Conservation (phyloP, 169 alveolate genomes). For the Plasmodium reichenowi region DNA sequence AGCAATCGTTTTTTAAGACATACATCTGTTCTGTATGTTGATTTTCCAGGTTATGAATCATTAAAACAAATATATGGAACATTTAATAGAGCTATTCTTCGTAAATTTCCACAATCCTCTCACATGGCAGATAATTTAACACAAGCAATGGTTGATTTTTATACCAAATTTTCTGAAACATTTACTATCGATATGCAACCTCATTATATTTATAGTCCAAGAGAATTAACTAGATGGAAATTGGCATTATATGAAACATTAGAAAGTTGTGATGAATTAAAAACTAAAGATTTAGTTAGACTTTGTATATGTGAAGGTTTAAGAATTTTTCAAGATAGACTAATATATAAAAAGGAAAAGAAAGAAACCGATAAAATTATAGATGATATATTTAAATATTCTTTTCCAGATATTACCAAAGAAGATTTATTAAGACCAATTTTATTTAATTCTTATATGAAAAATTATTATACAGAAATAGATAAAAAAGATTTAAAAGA, state of each 20-base stretch:
- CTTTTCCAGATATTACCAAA: conserved; percentile 62
- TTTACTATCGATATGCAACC: conserved; percentile 97
- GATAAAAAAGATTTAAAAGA: conserved; percentile 91
- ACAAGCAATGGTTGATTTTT: conserved; percentile 98
- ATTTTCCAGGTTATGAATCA: conserved; percentile 98
- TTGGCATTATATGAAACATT: conserved; percentile 92
- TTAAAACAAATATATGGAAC: conserved; percentile 97
- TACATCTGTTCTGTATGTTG: conserved; percentile 96
- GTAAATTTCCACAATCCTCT: conserved; percentile 86
- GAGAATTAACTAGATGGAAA: conserved; percentile 99
- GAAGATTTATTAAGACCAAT: conserved; percentile 90
- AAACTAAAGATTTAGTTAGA: conserved; percentile 88
- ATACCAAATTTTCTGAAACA: conserved; percentile 91
- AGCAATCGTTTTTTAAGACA: conserved; percentile 96
- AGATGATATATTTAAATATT: conserved; percentile 89
- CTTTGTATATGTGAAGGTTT: conserved; percentile 96
- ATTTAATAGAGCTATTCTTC: conserved; percentile 96
- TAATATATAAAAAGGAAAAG: conserved; percentile 94
- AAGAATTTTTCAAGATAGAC: conserved; percentile 96
- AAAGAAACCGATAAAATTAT: conserved; percentile 94
- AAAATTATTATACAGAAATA: conserved; percentile 85
- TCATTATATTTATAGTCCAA: conserved; percentile 98
- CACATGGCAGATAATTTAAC: conserved; percentile 93
- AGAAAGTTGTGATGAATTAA: conserved; percentile 70
- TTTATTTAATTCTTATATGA: conserved; percentile 86